Base-by-base conservation (phyloP, 2,329 filamentous ascomycete species). In the Furcasterigmium sp. region DNA sequence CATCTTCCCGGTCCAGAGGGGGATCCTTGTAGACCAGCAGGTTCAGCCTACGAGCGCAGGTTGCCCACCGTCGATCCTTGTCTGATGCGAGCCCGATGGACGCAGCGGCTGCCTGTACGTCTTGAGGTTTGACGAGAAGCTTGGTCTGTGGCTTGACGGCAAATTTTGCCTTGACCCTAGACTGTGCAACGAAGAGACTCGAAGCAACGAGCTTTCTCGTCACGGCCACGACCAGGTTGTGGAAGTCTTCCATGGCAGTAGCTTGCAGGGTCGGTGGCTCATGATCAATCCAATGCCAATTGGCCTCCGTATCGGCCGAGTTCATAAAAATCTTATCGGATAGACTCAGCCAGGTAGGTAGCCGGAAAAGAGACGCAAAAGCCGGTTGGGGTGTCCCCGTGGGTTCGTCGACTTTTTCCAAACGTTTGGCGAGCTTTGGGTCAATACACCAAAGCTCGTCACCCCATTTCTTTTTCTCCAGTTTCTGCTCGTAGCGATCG, bases 271-370 rank as follows among this genome's bases (percentile, higher is more conserved):
- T 80, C 0, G 90, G 90, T 3, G 69, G 69, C 44, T 78, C 72
- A n/a, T 75, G 72, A 17, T 75, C 72, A 8, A 86, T 53, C 30
- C 68, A 70, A 26, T 67, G 69, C 87, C 87, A 94, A 56, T 87
- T 90, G 43, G 78, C 73, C 42, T 80, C 77, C 11, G 71, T 64
- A 34, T 76, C 67, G 3, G 68, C 59, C 11, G 74, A 73, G 47
- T 91, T 91, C 87, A 94, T 91, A 58, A 91, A 93, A 2, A 91
- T 53, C 2, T 70, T 68, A 37, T 76, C 70, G 0, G 85, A 83
- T 4, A 93, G 68, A 5, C 64, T 61, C 4, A 91, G 62, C 79
- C 85, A 88, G 9, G 64, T 70, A 3, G 65, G 61, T 3, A 82
- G 56, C 36, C 76, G 66, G 37, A 93, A 78, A 0, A 91, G 56